Base-by-base conservation (phyloP, 495 filamentous ascomycete species). In the Neurospora sp. region DNA sequence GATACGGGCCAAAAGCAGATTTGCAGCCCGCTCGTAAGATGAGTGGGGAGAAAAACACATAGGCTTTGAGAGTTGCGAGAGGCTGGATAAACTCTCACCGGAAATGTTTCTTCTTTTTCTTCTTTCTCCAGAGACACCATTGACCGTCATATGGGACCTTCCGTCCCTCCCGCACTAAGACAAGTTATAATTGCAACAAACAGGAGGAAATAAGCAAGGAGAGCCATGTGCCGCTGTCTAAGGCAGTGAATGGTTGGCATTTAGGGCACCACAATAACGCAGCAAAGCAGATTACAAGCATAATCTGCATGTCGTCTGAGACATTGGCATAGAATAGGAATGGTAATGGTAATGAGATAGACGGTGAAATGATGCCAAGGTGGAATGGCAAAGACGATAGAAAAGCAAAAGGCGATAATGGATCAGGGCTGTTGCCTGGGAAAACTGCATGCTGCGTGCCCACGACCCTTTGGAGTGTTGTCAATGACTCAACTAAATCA, bases 1-100 rank as follows among this genome's bases (percentile, higher is more conserved):
- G 70, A 82, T 89, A 71, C 84, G 88, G 59, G 80, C 79, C 22
- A 83, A 77, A 48, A 88, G 86, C 72, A 78, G 82, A 68, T 88
- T 83, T 78, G 85, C 85, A 27, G 74, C 74, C 39, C 41, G 71
- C 14, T 75, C 73, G 59, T 82, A 69, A 68, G 65, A 35, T 41
- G 40, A 31, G 71, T 46, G 27, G 10, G 9, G 18, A 31, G 12
- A 14, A 42, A 31, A 38, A 44, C 46, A 22, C 69, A 61, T 35
- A 18, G 53, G 27, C 14, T 61, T 65, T 18, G 14, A 65, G 53
- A 65, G 53, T 65, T 35, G 27, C 53, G 27, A 65, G 53, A 35
- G 53, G 27, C 53, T 65, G 27, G 53, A 65, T 65, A 35, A 35
- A 65, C 27, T 18, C 27, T 35, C 53, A 35, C 53, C 27, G 53